Conservation (phyloP, 139 green algal species). For the Pseudopediastrum boryanum region DNA sequence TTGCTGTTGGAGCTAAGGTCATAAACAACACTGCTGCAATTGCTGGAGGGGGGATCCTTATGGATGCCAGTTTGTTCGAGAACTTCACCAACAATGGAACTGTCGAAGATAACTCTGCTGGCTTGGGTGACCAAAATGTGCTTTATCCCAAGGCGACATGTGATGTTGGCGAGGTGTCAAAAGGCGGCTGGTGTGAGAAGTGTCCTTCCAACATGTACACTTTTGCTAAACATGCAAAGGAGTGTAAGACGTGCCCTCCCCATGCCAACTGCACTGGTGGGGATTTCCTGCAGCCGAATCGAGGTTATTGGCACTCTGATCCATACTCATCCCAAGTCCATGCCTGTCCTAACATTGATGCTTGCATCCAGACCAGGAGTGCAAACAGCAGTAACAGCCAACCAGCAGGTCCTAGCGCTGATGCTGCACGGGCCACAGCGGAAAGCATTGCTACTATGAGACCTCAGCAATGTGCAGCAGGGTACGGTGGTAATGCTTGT, state of each 20-base stretch:
- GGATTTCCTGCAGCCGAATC: background rate
- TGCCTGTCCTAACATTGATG: background rate
- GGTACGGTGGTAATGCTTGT: background rate
- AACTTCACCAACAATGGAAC: background rate
- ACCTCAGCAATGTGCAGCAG: slow-evolving; percentile 2
- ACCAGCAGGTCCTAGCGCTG: background rate
- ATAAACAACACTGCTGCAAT: background rate
- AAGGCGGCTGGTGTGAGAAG: background rate
- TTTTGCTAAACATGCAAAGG: background rate
- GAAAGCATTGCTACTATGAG: background rate
- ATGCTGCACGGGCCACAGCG: background rate
- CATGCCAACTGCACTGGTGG: background rate
- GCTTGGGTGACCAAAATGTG: slow-evolving; percentile 2
- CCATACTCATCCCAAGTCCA: slow-evolving; percentile 6
- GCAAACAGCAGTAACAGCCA: no score
- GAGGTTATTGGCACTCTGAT: background rate
- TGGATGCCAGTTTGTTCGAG: no score
- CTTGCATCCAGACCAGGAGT: background rate
- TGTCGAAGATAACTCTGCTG: background rate
- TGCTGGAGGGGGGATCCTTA: no score
- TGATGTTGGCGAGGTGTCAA: background rate
- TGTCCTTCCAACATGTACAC: slow-evolving; percentile 12
- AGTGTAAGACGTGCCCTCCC: background rate
- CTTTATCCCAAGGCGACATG: background rate
- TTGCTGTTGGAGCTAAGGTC: background rate